Percentiles rank a stretch among this genome's conserved stretches.
Conservation (phyloP, 257 asterid species). For the Plantago major region DNA sequence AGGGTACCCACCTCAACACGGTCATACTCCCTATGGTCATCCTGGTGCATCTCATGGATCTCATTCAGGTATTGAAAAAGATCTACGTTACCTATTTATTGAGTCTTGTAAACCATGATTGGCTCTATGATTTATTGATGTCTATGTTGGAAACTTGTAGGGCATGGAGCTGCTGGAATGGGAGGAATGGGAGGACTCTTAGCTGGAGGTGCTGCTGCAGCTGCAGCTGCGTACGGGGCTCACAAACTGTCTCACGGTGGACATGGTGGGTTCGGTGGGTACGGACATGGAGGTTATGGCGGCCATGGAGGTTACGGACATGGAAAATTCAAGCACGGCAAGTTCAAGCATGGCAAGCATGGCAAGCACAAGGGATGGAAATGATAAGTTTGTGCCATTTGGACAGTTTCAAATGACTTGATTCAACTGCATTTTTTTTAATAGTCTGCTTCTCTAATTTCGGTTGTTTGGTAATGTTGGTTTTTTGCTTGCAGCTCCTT, state of each 20-base stretch:
- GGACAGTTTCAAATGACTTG: too few species aligned
- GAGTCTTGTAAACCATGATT: background rate
- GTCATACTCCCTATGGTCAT: slow-evolving; percentile 41
- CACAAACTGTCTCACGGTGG: slow-evolving; percentile 55
- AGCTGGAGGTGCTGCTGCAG: slow-evolving; percentile 92
- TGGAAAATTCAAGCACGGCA: slow-evolving; percentile 73
- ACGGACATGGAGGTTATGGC: slow-evolving; percentile 46
- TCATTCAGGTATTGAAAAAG: slow-evolving; percentile 41
- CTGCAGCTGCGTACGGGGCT: slow-evolving; percentile 81
- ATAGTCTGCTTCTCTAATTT: too few species aligned
- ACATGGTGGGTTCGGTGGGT: slow-evolving; percentile 31
- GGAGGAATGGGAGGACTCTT: slow-evolving; percentile 57
- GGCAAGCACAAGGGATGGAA: slow-evolving; percentile 58
- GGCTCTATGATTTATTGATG: background rate
- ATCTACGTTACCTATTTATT: background rate
- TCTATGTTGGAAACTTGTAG: slow-evolving; percentile 14
- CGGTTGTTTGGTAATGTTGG: too few species aligned
- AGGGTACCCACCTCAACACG: slow-evolving; percentile 35
- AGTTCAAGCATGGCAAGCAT: slow-evolving; percentile 62
- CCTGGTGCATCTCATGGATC: slow-evolving; percentile 56
- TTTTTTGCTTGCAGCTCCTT: too few species aligned
- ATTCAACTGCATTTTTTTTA: too few species aligned
- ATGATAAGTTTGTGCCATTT: slow-evolving; percentile 18
- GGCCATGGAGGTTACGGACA: slow-evolving; percentile 51
- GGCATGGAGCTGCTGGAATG: slow-evolving; percentile 50